These are phyloP conservation scores for Yamadazyma atmosphaerica DNA, from an alignment of 1,139 yeast species.

Conservation along the genomic window DNA sequence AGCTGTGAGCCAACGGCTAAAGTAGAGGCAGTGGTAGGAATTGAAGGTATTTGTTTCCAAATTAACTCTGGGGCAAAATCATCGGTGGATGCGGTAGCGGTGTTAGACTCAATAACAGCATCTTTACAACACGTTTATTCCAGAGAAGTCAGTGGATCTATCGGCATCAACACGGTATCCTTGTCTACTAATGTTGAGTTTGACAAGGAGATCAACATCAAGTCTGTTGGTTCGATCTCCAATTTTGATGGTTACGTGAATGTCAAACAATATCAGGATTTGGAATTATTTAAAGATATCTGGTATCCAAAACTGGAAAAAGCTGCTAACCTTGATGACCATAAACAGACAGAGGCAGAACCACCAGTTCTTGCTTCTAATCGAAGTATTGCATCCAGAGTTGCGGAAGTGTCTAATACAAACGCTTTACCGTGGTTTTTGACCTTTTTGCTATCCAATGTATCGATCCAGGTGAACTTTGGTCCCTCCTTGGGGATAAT, in stretches of 20 bases:
- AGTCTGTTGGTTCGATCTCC: constrained; percentile 55
- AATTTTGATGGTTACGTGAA: constrained; percentile 67
- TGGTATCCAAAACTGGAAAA: constrained; percentile 58
- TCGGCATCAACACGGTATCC: constrained; percentile 54
- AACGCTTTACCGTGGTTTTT: constrained; percentile 77
- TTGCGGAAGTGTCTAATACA: constrained; percentile 62
- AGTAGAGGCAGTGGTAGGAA: constrained; percentile 80
- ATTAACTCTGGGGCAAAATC: constrained; percentile 49
- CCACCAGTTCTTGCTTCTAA: constrained; percentile 19
- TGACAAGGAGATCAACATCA: constrained; percentile 35
- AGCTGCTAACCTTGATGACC: constrained; percentile 1
- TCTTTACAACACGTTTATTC: constrained; percentile 89
- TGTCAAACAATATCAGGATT: constrained; percentile 82
- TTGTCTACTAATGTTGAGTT: constrained; percentile 40
- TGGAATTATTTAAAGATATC: constrained; percentile 78
- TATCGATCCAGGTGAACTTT: constrained; percentile 63
- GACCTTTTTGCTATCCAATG: constrained; percentile 54
- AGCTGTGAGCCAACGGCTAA: constrained; percentile 94
- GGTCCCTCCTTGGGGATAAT: constrained; percentile 83
- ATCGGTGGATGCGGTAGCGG: constrained; percentile 34
- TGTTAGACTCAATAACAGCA: constrained; percentile 56
- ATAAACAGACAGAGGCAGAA: not conserved
- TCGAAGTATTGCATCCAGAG: constrained; percentile 49
- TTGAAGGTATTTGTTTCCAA: constrained; percentile 62
- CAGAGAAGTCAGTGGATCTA: constrained; percentile 80